phyloP scores from a whole-genome alignment of 495 filamentous ascomycete genomes.

The Lophiotrema nucula region DNA sequence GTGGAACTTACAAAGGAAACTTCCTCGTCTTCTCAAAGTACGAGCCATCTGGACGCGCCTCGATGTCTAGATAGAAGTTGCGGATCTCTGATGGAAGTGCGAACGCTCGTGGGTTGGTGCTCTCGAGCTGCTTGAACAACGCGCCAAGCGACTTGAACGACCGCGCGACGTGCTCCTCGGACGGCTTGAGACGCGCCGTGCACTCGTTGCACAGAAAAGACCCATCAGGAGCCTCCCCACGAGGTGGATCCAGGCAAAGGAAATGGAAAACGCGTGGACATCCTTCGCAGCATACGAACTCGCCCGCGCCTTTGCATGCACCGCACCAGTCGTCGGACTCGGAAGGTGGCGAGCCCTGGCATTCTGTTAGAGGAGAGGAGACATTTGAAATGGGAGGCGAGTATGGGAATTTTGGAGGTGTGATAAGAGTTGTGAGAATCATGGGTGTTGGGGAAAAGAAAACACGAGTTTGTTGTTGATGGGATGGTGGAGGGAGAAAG shows the following conservation, averaged over 20 bases:
- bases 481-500: slow-evolving; percentile 22
- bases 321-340: slow-evolving; percentile 88
- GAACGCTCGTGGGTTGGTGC: slow-evolving; percentile 70
- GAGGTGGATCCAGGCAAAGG: slow-evolving; percentile 75
- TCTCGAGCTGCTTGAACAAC: slow-evolving; percentile 59
- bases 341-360: slow-evolving; percentile 48
- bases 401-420: slow-evolving; percentile 22
- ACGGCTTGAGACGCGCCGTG: slow-evolving; percentile 40
- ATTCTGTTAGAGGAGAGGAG: slow-evolving; percentile 24
- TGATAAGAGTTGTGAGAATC: slow-evolving; percentile 17
- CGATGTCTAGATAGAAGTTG: slow-evolving; percentile 71
- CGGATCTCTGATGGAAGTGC: slow-evolving; percentile 64
- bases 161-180: slow-evolving; percentile 21
- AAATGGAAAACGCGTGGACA: slow-evolving; percentile 87
- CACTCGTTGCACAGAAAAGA: slow-evolving; percentile 87
- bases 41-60: slow-evolving; percentile 69
- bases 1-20: slow-evolving; percentile 34
- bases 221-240: slow-evolving; percentile 63
- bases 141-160: slow-evolving; percentile 50
- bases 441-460: slow-evolving; percentile 26
- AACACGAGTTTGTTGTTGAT: slow-evolving; percentile 24
- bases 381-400: slow-evolving; percentile 27
- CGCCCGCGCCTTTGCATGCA: slow-evolving; percentile 76
- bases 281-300: slow-evolving; percentile 87
- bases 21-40: slow-evolving; percentile 64